Evolutionary conservation across 2,329 filamentous ascomycete genomes (phyloP).

Genomic region (Fusarium armeniacum): DNA sequence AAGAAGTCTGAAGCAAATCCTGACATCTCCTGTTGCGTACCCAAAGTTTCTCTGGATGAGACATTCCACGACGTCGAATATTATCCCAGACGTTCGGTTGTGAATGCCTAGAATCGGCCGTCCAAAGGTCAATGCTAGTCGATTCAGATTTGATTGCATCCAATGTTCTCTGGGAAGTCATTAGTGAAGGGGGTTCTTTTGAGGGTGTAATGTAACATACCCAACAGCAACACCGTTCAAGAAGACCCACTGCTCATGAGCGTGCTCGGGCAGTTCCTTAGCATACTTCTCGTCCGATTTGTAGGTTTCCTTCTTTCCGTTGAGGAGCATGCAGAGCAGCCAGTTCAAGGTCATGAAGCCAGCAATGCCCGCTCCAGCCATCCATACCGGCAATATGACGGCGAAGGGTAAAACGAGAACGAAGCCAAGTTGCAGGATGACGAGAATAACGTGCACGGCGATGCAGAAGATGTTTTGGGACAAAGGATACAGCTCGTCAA

Average conservation of each 20-base stretch:
- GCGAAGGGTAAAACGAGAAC: conserved; percentile 69
- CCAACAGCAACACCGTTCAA: conserved; percentile 78
- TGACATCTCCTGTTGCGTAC: conserved; percentile 78
- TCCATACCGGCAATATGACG: conserved; percentile 64
- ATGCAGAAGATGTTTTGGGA: conserved; percentile 69
- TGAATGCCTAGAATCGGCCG: conserved; percentile 80
- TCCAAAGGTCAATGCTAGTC: conserved; percentile 78
- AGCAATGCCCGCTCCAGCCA: conserved; percentile 56
- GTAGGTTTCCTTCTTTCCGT: conserved; percentile 65
- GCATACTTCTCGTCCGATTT: conserved; percentile 68
- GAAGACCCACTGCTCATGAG: conserved; percentile 82
- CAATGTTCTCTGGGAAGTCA: conserved; percentile 66
- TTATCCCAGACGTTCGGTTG: conserved; percentile 79
- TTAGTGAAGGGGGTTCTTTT: conserved; percentile 18
- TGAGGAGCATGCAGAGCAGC: conserved; percentile 64
- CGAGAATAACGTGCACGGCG: conserved; percentile 69
- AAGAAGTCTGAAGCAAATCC: conserved; percentile 71
- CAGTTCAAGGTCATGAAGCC: conserved; percentile 66
- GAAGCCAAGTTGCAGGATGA: conserved; percentile 71
- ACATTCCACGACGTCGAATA: conserved; percentile 84
- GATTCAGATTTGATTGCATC: conserved; percentile 78
- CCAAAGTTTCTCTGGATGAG: conserved; percentile 80
- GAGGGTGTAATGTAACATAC: conserved; percentile 57
- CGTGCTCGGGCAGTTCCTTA: conserved; percentile 62
- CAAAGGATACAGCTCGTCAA: conserved; percentile 76